phyloP scores from a whole-genome alignment of 176 grass and related monocot species.

The Poa pratensis region DNA sequence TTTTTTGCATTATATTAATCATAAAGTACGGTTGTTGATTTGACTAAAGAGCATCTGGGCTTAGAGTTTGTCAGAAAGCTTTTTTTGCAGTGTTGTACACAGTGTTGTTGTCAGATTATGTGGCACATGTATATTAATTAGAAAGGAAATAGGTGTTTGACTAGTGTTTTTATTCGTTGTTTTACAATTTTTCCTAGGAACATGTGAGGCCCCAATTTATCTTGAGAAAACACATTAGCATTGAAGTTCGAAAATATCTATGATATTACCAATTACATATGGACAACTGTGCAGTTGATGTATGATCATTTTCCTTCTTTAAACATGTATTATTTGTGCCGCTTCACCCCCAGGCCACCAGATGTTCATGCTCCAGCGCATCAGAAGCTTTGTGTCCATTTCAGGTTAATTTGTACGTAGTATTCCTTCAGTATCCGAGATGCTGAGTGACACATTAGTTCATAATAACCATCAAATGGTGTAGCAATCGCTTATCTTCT shows the following conservation, averaged over 20 bases:
- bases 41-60: not conserved
- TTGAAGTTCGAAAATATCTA: no score
- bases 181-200: not conserved
- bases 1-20: conserved; percentile 14
- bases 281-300: not conserved
- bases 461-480: not conserved
- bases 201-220: not conserved
- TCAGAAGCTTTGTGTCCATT: not conserved
- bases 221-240: no score
- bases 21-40: not conserved
- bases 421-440: not conserved
- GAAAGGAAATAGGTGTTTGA: not conserved
- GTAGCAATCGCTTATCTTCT: not conserved
- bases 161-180: not conserved
- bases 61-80: not conserved
- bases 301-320: not conserved
- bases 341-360: not conserved
- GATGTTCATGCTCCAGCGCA: not conserved
- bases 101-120: not conserved
- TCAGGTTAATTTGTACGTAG: not conserved
- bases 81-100: not conserved
- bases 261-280: not conserved
- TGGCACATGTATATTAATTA: not conserved
- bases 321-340: not conserved
- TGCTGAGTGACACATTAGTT: not conserved